Evolutionary conservation across 2,329 filamentous ascomycete species (phyloP).

Genomic region (Pseudocercospora ulei): DNA sequence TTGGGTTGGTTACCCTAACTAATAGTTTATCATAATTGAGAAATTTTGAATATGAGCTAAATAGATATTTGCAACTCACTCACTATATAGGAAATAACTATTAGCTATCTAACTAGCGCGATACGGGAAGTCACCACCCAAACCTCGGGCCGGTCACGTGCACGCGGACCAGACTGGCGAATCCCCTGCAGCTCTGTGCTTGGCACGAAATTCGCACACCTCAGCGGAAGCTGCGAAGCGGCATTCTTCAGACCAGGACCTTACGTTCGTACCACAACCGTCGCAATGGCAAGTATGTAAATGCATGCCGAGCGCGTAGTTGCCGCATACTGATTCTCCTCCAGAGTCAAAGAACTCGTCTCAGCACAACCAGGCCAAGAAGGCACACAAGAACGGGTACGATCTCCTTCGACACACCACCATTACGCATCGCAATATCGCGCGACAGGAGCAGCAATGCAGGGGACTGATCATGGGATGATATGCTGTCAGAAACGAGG

Average conservation of each 20-base stretch:
- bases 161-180: too few species aligned
- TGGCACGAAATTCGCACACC: background rate
- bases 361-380: conserved; percentile 96
- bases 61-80: too few species aligned
- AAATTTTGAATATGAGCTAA: too few species aligned
- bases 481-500: conserved; percentile 7
- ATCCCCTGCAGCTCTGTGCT: too few species aligned
- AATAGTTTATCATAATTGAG: too few species aligned
- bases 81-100: too few species aligned
- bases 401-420: conserved; percentile 33
- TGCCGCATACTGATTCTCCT: conserved; percentile 18
- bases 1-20: too few species aligned
- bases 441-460: background rate
- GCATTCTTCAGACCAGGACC: conserved; percentile 10
- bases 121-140: too few species aligned
- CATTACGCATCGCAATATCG: conserved; percentile 1
- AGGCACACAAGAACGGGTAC: conserved; percentile 99
- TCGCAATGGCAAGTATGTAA: conserved; percentile 61
- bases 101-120: too few species aligned
- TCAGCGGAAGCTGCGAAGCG: conserved; percentile 2
- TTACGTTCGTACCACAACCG: conserved; percentile 22
- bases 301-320: background rate
- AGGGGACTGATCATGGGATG: background rate
- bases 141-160: too few species aligned
- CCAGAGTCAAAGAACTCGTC: conserved; percentile 99